Evolutionary conservation across 257 asterid genomes (phyloP).

Genomic region (Capsicum chinense): DNA sequence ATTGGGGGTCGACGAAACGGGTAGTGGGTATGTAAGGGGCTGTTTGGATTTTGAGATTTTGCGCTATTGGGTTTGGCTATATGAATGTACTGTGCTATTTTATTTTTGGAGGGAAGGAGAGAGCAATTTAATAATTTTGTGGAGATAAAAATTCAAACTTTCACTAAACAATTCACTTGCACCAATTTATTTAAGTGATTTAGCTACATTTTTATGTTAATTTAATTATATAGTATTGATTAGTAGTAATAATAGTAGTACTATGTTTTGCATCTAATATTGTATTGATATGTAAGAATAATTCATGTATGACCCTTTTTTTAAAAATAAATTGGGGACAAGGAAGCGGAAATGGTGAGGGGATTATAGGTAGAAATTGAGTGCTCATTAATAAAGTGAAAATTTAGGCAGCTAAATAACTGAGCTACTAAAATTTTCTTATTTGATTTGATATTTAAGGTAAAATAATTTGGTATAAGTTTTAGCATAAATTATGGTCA

Average conservation of each 20-base stretch:
- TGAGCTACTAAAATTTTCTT: too few species aligned
- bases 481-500: not conserved
- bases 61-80: not conserved
- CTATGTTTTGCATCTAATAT: not conserved
- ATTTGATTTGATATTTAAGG: not conserved
- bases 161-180: not conserved
- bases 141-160: not conserved
- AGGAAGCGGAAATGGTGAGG: too few species aligned
- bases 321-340: too few species aligned
- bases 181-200: not conserved
- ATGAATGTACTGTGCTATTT: not conserved
- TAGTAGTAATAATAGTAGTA: not conserved
- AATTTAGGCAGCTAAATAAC: too few species aligned
- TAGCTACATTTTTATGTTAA: not conserved
- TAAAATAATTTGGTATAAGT: not conserved
- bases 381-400: too few species aligned
- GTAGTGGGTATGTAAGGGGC: not conserved
- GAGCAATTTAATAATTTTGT: not conserved
- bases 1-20: conserved; percentile 28
- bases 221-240: not conserved
- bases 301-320: too few species aligned
- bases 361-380: too few species aligned
- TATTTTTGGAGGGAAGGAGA: not conserved
- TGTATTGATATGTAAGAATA: not conserved
- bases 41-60: conserved; percentile 15